A percentile compares a stretch with the other conserved stretches of the same genome.
Evolutionary conservation across 2,329 filamentous ascomycete species (phyloP).

Genomic region (Fusarium verrucosum): DNA sequence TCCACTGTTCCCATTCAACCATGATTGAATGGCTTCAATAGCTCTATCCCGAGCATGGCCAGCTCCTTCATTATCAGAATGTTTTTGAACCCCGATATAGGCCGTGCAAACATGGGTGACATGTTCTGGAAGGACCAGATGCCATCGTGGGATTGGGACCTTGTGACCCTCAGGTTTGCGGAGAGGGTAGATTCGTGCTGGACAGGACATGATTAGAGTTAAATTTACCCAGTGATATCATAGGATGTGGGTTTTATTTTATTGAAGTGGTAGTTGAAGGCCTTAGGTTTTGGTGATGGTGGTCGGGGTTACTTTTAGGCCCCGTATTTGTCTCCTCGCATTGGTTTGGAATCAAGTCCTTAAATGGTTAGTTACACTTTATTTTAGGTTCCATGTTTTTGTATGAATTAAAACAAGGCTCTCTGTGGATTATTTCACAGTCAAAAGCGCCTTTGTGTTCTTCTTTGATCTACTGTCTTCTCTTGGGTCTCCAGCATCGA

Average conservation of each 20-base stretch:
- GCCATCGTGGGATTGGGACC: constrained; percentile 47
- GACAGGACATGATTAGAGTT: constrained; percentile 16
- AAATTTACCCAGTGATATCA: too few species aligned
- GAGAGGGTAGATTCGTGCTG: constrained; percentile 43
- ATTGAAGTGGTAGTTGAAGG: neutral
- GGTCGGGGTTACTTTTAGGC: neutral
- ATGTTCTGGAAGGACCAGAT: constrained; percentile 32
- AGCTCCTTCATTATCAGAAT: neutral
- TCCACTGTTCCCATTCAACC: constrained; percentile 6
- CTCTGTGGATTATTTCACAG: neutral
- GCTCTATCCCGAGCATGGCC: neutral
- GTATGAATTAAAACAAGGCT: neutral
- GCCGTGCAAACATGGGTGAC: constrained; percentile 37
- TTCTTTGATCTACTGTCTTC: neutral
- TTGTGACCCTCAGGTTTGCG: constrained; percentile 43
- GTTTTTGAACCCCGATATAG: constrained; percentile 45
- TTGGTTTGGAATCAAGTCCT: constrained; percentile 4
- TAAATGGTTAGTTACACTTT: neutral
- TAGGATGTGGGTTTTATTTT: neutral
- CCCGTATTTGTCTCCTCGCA: constrained; percentile 6
- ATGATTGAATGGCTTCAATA: constrained; percentile 1
- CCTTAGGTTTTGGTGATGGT: neutral
- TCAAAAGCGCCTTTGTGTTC: neutral
- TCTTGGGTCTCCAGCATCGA: neutral
- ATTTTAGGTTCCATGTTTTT: neutral